phyloP scores from a whole-genome alignment of 345 rosid species.

The Mallotus nudiflorus region DNA sequence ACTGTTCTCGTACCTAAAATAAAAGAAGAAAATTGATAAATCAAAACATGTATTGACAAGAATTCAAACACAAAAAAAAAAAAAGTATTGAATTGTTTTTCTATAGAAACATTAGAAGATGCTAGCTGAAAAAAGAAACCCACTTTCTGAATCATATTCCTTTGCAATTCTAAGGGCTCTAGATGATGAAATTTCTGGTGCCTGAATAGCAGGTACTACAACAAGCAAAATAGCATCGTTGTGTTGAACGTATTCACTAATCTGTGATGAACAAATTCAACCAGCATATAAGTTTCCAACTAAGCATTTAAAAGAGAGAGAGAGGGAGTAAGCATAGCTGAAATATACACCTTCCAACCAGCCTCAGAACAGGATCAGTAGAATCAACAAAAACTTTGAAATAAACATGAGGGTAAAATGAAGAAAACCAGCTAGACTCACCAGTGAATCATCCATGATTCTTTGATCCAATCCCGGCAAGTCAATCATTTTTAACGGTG shows the following conservation, averaged over 20 bases:
- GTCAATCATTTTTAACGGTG: conserved; percentile 88
- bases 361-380: neutral
- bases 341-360: neutral
- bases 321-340: neutral
- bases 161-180: conserved; percentile 87
- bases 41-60: neutral
- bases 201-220: conserved; percentile 83
- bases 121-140: conserved; percentile 24
- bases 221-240: conserved; percentile 92
- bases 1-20: conserved; percentile 88
- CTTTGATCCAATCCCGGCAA: conserved; percentile 99
- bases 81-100: neutral
- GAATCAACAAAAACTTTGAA: neutral
- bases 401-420: conserved; percentile 8
- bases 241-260: conserved; percentile 71
- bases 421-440: conserved; percentile 38
- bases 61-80: neutral
- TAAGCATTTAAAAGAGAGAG: neutral
- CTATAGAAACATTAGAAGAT: neutral
- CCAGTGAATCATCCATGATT: conserved; percentile 83
- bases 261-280: conserved; percentile 41
- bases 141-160: conserved; percentile 90
- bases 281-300: conserved; percentile 19
- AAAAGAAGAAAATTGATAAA: conserved; percentile 2
- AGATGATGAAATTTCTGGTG: conserved; percentile 91